Conservation (phyloP, 1,284 basidiomycete species). For the Cutaneotrichosporon sp. region DNA sequence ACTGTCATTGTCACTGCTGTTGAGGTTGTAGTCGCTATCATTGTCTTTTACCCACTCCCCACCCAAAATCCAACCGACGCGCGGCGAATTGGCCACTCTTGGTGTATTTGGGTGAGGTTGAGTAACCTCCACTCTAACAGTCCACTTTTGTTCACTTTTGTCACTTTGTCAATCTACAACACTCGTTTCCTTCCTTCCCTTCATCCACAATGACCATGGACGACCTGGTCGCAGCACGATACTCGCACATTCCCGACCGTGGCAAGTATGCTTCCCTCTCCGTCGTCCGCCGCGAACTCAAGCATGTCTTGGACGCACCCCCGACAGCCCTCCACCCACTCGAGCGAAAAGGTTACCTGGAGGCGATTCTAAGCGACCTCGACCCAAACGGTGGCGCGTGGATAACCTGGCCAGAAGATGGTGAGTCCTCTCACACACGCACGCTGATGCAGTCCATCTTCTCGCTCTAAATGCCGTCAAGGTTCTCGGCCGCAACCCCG, state of each 20-base stretch:
- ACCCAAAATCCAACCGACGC: neutral
- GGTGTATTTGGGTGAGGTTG: neutral
- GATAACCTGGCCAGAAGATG: conserved; percentile 33
- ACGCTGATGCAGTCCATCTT: conserved; percentile 27
- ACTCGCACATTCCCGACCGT: conserved; percentile 1
- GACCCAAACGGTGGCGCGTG: conserved; percentile 53
- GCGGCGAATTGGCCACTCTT: neutral
- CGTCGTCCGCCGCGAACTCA: conserved; percentile 13
- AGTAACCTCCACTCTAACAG: neutral
- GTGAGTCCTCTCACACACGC: conserved; percentile 25
- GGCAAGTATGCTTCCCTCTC: conserved; percentile 1
- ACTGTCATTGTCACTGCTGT: neutral
- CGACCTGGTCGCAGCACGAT: conserved; percentile 6
- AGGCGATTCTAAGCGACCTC: conserved; percentile 64
- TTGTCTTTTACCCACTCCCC: neutral
- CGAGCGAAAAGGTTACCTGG: conserved; percentile 56
- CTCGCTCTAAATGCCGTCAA: conserved; percentile 71
- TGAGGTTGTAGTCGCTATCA: neutral
- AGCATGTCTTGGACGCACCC: conserved; percentile 31
- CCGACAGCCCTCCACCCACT: conserved; percentile 54
- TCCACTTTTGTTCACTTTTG: too few species aligned
- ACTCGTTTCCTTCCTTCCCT: too few species aligned
- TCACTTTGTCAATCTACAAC: too few species aligned
- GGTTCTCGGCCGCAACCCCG: conserved; percentile 67
- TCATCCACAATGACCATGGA: neutral